These are phyloP conservation scores for Gleditsia sinensis DNA, from an alignment of 306 rosid species.

Conservation along the genomic window DNA sequence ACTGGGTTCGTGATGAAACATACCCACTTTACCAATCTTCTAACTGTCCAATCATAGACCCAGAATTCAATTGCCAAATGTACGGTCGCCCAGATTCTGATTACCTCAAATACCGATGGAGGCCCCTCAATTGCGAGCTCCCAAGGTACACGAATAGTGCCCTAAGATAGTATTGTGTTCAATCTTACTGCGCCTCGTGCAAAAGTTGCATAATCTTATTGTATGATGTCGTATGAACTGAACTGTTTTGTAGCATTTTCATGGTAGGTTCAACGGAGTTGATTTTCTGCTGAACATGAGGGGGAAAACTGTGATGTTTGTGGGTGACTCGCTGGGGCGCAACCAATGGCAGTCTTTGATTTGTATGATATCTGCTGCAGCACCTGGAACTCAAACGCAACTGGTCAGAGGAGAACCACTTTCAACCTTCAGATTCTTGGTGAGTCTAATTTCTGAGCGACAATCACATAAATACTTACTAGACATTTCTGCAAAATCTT, in stretches of 20 bases:
- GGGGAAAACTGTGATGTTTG: conserved; percentile 79
- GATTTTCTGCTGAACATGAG: conserved; percentile 70
- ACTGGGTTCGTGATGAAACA: conserved; percentile 74
- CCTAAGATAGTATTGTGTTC: neutral
- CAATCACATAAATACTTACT: neutral
- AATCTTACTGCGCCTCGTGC: neutral
- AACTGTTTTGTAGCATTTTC: conserved; percentile 41
- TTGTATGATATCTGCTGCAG: conserved; percentile 65
- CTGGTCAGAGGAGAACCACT: conserved; percentile 70
- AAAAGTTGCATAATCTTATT: neutral
- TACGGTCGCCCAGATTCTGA: conserved; percentile 83
- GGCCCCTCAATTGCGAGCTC: conserved; percentile 76
- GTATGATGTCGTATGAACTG: conserved; percentile 19
- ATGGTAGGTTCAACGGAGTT: conserved; percentile 73
- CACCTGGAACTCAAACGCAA: conserved; percentile 57
- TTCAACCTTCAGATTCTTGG: conserved; percentile 76
- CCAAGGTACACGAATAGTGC: conserved; percentile 58
- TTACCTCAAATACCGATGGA: conserved; percentile 81
- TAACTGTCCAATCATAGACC: conserved; percentile 70
- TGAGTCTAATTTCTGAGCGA: conserved; percentile 34
- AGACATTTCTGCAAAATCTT: neutral
- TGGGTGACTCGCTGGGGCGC: conserved; percentile 81
- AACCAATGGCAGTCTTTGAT: conserved; percentile 88
- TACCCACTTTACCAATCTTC: conserved; percentile 73
- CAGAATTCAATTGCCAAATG: conserved; percentile 79